Evolutionary conservation across 805 yeast species (phyloP).

Genomic region (Wickerhamomyces rabaulensis): DNA sequence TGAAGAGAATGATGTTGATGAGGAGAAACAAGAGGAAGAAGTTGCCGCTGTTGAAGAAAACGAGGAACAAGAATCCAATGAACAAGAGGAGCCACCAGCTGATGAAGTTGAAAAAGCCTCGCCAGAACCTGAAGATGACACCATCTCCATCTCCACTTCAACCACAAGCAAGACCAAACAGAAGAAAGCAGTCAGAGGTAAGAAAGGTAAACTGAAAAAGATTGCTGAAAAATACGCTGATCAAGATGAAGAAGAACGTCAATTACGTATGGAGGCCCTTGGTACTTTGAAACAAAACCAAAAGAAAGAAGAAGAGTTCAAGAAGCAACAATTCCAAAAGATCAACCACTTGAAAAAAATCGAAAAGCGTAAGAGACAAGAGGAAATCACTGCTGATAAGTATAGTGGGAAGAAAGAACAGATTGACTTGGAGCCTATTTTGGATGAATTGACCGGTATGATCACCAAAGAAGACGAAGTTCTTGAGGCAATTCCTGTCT

Average conservation of each 20-base stretch:
- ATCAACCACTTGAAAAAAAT: constrained; percentile 29
- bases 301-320: constrained; percentile 30
- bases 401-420: constrained; percentile 33
- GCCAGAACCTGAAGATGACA: constrained; percentile 6
- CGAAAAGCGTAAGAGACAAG: constrained; percentile 32
- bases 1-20: constrained; percentile 9
- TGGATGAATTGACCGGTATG: constrained; percentile 28
- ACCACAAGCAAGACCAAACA: constrained; percentile 4
- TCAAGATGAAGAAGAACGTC: constrained; percentile 87
- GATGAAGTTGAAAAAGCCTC: constrained; percentile 1
- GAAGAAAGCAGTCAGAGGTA: constrained; percentile 63
- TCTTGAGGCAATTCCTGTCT: constrained; percentile 69
- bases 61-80: constrained; percentile 3
- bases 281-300: constrained; percentile 71
- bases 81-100: constrained; percentile 3
- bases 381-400: constrained; percentile 30
- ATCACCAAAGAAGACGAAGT: constrained; percentile 42
- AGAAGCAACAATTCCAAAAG: constrained; percentile 29
- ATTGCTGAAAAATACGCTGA: constrained; percentile 79
- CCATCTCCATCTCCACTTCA: not conserved
- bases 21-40: not conserved
- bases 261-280: constrained; percentile 67
- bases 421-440: constrained; percentile 40
- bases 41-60: constrained; percentile 7
- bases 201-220: constrained; percentile 77